Base-by-base conservation (phyloP, 2,329 filamentous ascomycete genomes). In the Fusarium haematococcum region DNA sequence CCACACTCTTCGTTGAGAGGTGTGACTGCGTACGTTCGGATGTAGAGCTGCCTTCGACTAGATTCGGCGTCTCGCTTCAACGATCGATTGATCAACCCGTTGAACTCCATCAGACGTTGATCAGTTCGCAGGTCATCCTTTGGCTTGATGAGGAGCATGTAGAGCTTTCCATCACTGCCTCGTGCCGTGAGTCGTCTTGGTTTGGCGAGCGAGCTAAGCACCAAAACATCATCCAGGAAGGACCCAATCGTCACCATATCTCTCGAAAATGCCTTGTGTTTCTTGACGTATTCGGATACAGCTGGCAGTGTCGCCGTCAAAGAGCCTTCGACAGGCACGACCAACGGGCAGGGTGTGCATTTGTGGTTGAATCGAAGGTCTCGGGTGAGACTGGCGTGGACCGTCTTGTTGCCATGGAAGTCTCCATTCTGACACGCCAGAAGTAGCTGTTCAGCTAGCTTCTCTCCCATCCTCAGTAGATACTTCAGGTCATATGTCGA, bases 41-140 rank as follows among this genome's bases (percentile, higher is more conserved):
- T 98, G 81, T 97, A 97, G 65, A 99, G 88, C 74, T 97, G 94
- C 18, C 97, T 91, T 81, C 94, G 93, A 82, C 94, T 97, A 18
- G 95, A 94, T 80, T 98, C 95, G 3, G 95, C 92, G 79, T 98
- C 95, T 71, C 94, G 92, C 80, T 98, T 98, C 66, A 99, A 85
- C 4, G 96, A 95, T 68, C 97, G 90, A 81, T 99, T 99, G 86
- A 99, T 98, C 90, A 98, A 97, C 54, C 93, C 92, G 81, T 98
- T 99, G 87, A 99, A 99, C 81, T 99, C 97, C 95, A 99, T 99
- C 23, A 99, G 91, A 61, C 97, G 94, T 82, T 98, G 96, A 79
- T 99, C 97, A 75, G 97, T 99, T 60, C 97, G 93, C 27, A 99
- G 89, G 81, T 99, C 97, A 81, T 99, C 97, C 82, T 98, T 98